Percentiles rank a stretch among this genome's conserved stretches.
Conservation (phyloP, 768 basidiomycete species). For the Piloderma croceum region DNA sequence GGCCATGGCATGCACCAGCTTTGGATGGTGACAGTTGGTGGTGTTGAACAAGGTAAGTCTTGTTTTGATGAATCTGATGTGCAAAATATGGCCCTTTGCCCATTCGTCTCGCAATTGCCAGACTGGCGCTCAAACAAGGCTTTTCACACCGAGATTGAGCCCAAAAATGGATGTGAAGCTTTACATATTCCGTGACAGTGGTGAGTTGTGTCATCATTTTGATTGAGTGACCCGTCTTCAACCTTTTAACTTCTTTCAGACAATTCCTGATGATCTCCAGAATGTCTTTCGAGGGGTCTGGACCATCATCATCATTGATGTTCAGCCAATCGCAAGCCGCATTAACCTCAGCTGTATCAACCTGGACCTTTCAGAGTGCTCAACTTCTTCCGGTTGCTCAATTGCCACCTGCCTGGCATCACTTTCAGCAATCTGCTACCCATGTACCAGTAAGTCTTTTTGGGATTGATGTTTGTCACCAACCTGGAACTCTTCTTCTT, state of each 20-base stretch:
- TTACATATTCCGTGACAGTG: conserved; percentile 3
- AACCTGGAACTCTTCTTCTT: neutral
- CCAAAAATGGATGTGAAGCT: conserved; percentile 2
- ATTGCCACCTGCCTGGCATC: neutral
- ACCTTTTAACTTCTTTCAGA: neutral
- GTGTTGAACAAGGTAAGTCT: conserved; percentile 1
- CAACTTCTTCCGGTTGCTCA: neutral
- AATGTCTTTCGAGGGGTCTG: too few species aligned
- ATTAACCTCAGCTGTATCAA: neutral
- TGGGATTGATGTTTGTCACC: neutral
- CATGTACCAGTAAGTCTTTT: neutral
- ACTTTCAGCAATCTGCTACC: neutral
- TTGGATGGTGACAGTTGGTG: conserved; percentile 1
- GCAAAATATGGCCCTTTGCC: conserved; percentile 10
- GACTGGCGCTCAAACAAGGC: conserved; percentile 2
- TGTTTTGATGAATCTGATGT: conserved; percentile 1
- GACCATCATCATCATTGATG: neutral
- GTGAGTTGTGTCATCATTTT: conserved; percentile 1
- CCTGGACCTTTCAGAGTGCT: neutral
- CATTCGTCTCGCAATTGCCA: conserved; percentile 1
- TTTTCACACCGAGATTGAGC: neutral
- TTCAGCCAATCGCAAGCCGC: neutral
- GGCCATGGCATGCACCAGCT: conserved; percentile 1
- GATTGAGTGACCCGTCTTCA: conserved; percentile 1
- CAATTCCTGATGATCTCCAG: conserved; percentile 1